Percentiles rank a stretch among this genome's conserved stretches.
Evolutionary conservation across 225 moss, liverwort and hornwort species (phyloP).

Genomic region (Thuidium tamariscinum): DNA sequence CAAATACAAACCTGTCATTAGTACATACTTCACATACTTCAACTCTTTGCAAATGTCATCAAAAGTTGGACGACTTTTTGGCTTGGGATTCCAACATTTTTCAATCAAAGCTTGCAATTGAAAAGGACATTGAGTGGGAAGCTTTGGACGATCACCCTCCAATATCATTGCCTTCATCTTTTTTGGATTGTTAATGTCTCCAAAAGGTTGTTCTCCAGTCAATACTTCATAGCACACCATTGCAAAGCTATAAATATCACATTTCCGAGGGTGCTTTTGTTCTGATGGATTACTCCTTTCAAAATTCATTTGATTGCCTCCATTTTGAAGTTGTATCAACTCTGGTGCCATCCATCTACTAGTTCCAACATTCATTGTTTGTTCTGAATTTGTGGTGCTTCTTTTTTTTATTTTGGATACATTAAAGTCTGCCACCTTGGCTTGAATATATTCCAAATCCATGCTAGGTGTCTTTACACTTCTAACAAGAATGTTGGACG

Average conservation of each 20-base stretch:
- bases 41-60: background rate
- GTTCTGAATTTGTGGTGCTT: background rate
- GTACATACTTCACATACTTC: background rate
- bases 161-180: background rate
- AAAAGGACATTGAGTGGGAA: background rate
- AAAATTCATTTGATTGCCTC: background rate
- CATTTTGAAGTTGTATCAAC: background rate
- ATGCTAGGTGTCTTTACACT: too few species aligned
- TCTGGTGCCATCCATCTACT: background rate
- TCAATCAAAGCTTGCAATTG: background rate
- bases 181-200: fast-evolving
- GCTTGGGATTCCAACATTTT: background rate
- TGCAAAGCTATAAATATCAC: background rate
- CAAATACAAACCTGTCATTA: background rate
- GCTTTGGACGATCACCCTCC: background rate
- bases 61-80: background rate
- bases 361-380: background rate
- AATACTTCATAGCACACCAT: background rate
- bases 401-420: background rate
- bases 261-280: background rate
- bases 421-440: background rate
- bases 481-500: too few species aligned
- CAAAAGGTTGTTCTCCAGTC: background rate
- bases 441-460: background rate
- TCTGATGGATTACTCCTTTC: background rate